Base-by-base conservation (phyloP, 805 yeast genomes). In the Yamadazyma scolyti region DNA sequence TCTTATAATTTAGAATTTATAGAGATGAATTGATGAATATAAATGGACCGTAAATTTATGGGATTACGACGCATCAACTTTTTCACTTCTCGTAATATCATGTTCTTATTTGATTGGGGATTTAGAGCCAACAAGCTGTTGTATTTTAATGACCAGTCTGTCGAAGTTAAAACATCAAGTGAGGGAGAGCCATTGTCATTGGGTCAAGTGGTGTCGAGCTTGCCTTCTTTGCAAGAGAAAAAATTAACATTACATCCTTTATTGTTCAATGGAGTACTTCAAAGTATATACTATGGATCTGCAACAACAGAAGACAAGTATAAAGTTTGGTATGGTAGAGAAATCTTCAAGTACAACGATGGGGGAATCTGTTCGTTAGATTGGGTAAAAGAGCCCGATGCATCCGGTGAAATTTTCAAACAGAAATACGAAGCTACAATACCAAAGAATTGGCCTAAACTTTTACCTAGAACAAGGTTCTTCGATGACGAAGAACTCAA, bases 331-430 rank as follows among this genome's bases (percentile, higher is more conserved):
- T 89, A 87, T 43, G 95, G 94, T 2, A 70, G 96, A 46, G 75
- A 82, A 44, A 48, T 82, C 7, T 61, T 77, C 26, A 54, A 54
- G 20, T 73, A 73, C 34, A 50, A 64, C 4, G 95, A 87, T 47
- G 82, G 81, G 8, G 90, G 90, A 5, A 68, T 74, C 17, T 75
- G 82, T 34, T 75, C 93, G 10, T 73, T 83, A 11, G 97, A 88
- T 58, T 79, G 81, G 69, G 65, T 81, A 7, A 29, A 19, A 12
- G 30, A 28, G 3, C 56, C 73, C 3, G 27, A 35, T 16, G 52
- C 53, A 26, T 27, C 54, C 6, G 40, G 50, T 13, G 58, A 46
- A 10, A 48, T 48, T 16, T 61, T 58, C 36, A 23, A 43, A 9
- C 24, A 39, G 25, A 30, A 49, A 7, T 52, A 59, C 37, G 31